Base-by-base conservation (phyloP, 2,329 filamentous ascomycete genomes). In the Paecilomyces formosus region DNA sequence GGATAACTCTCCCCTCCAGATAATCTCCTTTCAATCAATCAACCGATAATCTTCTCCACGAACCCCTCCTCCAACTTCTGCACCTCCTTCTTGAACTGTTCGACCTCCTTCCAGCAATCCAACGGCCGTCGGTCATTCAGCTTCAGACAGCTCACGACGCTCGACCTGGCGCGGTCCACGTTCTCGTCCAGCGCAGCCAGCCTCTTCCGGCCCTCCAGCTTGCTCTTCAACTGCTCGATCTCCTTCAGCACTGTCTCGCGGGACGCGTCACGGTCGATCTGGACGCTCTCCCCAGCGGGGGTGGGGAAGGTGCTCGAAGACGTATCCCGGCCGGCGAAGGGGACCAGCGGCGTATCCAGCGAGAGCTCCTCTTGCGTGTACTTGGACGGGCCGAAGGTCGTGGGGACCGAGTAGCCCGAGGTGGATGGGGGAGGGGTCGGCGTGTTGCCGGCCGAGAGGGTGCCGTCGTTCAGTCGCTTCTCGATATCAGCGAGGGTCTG, bases 51-150 rank as follows among this genome's bases (percentile, higher is more conserved):
- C 78, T 87, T 90, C 71, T 95, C 88, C 35, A 97, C 90, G 85
- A 95, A 97, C 26, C 81, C 82, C 76, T 85, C 88, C 83, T 97
- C 93, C 76, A 97, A 75, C 78, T 85, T 86, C 66, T 89, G 85
- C 55, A 97, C 92, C 81, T 96, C 90, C 68, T 84, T 83, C 84
- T 92, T 96, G 76, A 97, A 97, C 21, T 81, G 81, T 78, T 95
- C 88, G 24, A 97, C 91, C 83, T 97, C 92, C 76, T 87, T 83
- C 89, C 90, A 97, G 82, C 93, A 97, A 79, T 97, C 90, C 71
- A 97, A 79, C 72, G 93, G 92, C 74, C 91, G 84, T 63, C 91
- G 82, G 76, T 97, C 92, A 74, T 97, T 88, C 69, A 88, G 82
- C 62, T 89, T 81, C 79, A 97, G 79, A 74, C 93, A 97, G 67